Evolutionary conservation across 2,329 filamentous ascomycete genomes (phyloP), one percentile per base, ranked within the genome.

Genomic region (Colletotrichum spinosum): DNA sequence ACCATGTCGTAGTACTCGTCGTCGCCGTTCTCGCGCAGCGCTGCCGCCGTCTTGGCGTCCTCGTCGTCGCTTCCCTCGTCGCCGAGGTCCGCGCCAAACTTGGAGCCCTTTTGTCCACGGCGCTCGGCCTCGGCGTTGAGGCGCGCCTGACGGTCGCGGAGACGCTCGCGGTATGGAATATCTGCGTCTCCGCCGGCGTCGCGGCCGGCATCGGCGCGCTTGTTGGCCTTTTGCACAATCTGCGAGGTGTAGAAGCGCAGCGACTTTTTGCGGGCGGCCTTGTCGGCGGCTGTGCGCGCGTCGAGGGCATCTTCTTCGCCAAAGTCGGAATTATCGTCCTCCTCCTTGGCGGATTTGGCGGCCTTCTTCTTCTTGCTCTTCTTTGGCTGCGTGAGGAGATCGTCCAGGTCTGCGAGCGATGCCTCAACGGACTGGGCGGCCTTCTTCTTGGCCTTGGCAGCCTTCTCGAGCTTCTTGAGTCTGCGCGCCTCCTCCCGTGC

Each of bases 181-280:
- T 97, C 93, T 70, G 87, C 85, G 74, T 97, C 93, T 70, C 93
- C 93, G 70, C 92, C 92, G 1, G 90, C 88, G 63, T 92, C 89
- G 67, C 89, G 87, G 46, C 91, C 90, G 44, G 90, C 91, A 38
- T 84, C 88, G 6, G 89, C 88, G 60, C 92, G 92, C 76, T 93
- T 94, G 81, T 93, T 97, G 61, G 93, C 89, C 80, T 97, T 98
- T 77, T 98, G 95, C 35, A 92, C 91, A 70, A 99, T 96, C 76
- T 99, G 96, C 3, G 94, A 97, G 2, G 97, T 98, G 85, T 99
- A 99, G 84, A 99, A 99, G 68, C 94, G 92, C 63, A 99, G 86
- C 69, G 89, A 93, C 84, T 97, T 97, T 84, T 96, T 97, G 78
- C 92, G 92, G 65, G 88, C 87, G 0, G 90, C 92, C 80, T 99